Conservation (phyloP, 2,329 filamentous ascomycete genomes). For the Hymenoscyphus fraxineus region DNA sequence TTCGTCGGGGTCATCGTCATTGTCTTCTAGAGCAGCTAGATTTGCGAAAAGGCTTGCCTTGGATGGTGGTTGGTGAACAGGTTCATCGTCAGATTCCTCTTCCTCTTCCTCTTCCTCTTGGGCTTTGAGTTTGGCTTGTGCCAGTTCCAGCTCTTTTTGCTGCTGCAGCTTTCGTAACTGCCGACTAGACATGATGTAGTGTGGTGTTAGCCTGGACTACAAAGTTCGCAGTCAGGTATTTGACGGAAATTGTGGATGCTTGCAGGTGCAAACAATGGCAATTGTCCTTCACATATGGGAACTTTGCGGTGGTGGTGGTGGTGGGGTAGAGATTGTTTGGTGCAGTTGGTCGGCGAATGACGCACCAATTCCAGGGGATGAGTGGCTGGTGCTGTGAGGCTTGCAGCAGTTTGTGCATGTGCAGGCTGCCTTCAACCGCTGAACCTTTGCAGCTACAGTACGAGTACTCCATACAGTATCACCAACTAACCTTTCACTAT, state of each 20-base stretch:
- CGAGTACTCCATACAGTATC: too few relatives aligned
- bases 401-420: not conserved
- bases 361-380: slow-evolving; percentile 15
- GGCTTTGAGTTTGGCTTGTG: slow-evolving; percentile 19
- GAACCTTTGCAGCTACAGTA: too few relatives aligned
- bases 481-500: too few relatives aligned
- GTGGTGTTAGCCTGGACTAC: not conserved
- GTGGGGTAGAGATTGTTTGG: not conserved
- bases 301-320: not conserved
- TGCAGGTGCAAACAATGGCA: not conserved
- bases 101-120: slow-evolving; percentile 26
- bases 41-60: slow-evolving; percentile 53
- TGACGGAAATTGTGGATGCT: not conserved
- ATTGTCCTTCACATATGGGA: not conserved
- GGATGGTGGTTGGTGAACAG: slow-evolving; percentile 34
- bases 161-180: slow-evolving; percentile 36
- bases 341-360: slow-evolving; percentile 24
- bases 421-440: too few relatives aligned
- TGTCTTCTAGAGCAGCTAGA: slow-evolving; percentile 43
- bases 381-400: not conserved
- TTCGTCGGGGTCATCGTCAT: slow-evolving; percentile 31
- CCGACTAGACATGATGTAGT: slow-evolving; percentile 33
- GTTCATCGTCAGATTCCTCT: slow-evolving; percentile 32
- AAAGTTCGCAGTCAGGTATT: not conserved
- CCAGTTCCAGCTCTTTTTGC: slow-evolving; percentile 33